phyloP scores from a whole-genome alignment of 176 grass and related monocot species.

The Rhynchospora pubera region DNA sequence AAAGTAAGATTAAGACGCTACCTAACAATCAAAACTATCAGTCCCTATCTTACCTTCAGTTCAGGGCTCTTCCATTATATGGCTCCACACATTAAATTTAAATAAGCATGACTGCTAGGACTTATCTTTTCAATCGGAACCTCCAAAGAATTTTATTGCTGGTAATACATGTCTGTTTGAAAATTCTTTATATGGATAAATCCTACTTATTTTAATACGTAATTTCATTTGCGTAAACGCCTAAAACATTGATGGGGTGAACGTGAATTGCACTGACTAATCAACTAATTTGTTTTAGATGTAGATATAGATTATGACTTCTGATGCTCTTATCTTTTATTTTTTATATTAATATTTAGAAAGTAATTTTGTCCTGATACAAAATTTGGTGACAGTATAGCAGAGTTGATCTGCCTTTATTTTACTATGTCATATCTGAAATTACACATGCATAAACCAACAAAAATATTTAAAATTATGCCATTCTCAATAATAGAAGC shows the following conservation, averaged over 20 bases:
- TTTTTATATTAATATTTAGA: not conserved
- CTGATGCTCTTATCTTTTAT: not conserved
- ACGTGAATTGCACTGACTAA: conserved; percentile 1
- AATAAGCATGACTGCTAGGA: not conserved
- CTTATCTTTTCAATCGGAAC: not conserved
- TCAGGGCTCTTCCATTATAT: conserved; percentile 14
- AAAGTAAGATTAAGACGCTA: conserved; percentile 1
- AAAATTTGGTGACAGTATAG: not conserved
- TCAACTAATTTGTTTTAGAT: not conserved
- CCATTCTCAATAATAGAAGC: not conserved
- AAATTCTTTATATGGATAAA: not conserved
- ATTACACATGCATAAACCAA: not conserved
- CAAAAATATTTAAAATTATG: not conserved
- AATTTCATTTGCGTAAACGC: not conserved
- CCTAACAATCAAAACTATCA: conserved; percentile 26
- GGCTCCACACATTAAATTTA: conserved; percentile 9
- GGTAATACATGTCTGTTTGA: not conserved
- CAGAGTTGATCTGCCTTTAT: not conserved
- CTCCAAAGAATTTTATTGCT: conserved; percentile 2
- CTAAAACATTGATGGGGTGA: not conserved
- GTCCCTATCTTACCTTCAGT: conserved; percentile 7
- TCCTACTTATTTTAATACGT: not conserved
- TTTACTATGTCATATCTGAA: not conserved
- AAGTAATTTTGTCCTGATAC: not conserved
- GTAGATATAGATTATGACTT: not conserved